These are phyloP conservation scores for Eucalyptus regnans DNA, from an alignment of 345 rosid genomes.

Conservation along the genomic window DNA sequence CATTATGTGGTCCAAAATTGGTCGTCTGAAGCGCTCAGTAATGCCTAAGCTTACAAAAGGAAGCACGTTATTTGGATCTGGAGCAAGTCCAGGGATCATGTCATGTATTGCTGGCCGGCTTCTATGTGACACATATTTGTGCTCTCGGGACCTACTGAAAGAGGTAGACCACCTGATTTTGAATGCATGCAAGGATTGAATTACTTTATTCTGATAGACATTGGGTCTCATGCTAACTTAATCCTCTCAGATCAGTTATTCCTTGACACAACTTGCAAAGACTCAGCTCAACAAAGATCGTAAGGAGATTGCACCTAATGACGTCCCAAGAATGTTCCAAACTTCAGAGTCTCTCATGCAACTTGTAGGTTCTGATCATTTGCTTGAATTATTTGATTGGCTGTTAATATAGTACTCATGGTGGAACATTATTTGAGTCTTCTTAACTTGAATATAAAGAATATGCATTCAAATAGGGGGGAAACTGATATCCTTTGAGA, in stretches of 20 bases:
- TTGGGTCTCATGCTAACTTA: slow-evolving; percentile 8
- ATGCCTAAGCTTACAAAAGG: slow-evolving; percentile 91
- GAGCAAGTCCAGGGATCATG: slow-evolving; percentile 93
- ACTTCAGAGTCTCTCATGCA: slow-evolving; percentile 64
- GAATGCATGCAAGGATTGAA: neutral
- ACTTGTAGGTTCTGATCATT: slow-evolving; percentile 51
- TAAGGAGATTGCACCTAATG: slow-evolving; percentile 77
- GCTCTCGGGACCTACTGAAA: slow-evolving; percentile 83
- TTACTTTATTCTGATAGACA: neutral
- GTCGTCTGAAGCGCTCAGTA: slow-evolving; percentile 85
- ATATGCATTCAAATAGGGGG: neutral
- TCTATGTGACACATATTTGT: slow-evolving; percentile 82
- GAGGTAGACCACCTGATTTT: slow-evolving; percentile 39
- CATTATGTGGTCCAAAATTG: slow-evolving; percentile 97
- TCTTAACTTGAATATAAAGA: neutral
- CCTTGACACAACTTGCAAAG: slow-evolving; percentile 87
- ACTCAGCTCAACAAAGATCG: slow-evolving; percentile 82
- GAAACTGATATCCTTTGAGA: neutral
- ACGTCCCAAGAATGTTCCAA: slow-evolving; percentile 75
- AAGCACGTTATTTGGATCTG: slow-evolving; percentile 64
- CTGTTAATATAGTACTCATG: neutral
- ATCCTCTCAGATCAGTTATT: slow-evolving; percentile 83
- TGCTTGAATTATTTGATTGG: neutral
- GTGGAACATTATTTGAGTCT: neutral
- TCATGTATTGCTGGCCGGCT: slow-evolving; percentile 95